Base-by-base conservation (phyloP, 2,329 filamentous ascomycete species). In the Ophiostoma novo-ulmi region DNA sequence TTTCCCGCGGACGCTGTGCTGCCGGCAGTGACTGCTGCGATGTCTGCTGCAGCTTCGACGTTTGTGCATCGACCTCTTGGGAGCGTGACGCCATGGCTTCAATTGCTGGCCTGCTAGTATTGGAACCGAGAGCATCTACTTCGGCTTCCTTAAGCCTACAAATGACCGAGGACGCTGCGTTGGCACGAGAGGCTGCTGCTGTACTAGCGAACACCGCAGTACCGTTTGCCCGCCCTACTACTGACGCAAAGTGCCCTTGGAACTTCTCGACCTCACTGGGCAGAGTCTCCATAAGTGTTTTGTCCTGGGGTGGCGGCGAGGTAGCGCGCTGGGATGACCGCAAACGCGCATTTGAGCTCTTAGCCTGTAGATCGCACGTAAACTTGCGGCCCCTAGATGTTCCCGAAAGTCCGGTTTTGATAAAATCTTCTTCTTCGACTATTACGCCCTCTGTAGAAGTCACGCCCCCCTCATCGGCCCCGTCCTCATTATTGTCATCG, bases 291-390 rank as follows among this genome's bases (percentile, higher is more conserved):
- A 69, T 22, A 17, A 71, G 44, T 3, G 79, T 74, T 1, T 77
- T 74, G 11, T 75, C 76, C 20, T 77, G 74, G 7, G 83, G 83
- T 6, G 84, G 84, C 6, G 84, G 84, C 11, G 84, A 85, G 3
- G 76, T 74, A 7, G 76, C 76, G 70, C 77, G 48, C 3, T 65
- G 68, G 11, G 7, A 14, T n/a, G 61, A 7, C 35, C 61, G 61
- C 13, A 14, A 5, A 35, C 3, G 61, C 14, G 61, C 8, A 5
- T 11, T 38, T 26, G 39, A 36, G 5, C n/a, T 13, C n/a, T 64
- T 61, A 1, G 58, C 20, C 1, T 20, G 38, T 3, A 67, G 31
- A 6, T 67, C 31, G 13, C 17, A n/a, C 2, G 63, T 41, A 41
- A 55, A 67, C 13, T 31, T 31, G 14, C 61, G 31, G 48, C 68